Evolutionary conservation across 495 filamentous ascomycete genomes (phyloP).

Genomic region (Tirmania nivea): DNA sequence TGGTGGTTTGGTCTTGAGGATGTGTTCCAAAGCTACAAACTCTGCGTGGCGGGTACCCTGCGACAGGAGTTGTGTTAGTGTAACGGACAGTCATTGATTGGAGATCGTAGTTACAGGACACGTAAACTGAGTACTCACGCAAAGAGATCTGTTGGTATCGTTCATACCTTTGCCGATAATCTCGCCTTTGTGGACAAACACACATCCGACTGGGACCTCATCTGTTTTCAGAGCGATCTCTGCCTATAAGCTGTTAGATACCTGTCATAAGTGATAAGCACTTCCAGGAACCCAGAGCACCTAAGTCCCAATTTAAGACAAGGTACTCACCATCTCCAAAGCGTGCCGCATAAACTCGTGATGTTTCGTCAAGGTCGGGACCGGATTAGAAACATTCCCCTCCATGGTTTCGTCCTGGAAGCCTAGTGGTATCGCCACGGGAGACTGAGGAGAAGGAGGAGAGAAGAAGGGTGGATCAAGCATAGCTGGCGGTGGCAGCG

Average conservation of each 20-base stretch:
- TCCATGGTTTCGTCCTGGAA: no score
- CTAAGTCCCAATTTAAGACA: neutral
- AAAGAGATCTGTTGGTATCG: slow-evolving; percentile 65
- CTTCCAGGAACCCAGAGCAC: no score
- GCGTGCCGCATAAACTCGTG: neutral
- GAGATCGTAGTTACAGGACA: neutral
- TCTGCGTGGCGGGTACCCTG: slow-evolving; percentile 89
- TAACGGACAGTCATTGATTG: neutral
- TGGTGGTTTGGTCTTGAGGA: slow-evolving; percentile 34
- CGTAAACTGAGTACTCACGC: slow-evolving; percentile 30
- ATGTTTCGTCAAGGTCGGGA: neutral
- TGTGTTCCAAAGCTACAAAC: slow-evolving; percentile 55
- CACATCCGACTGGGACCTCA: slow-evolving; percentile 92
- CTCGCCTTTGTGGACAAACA: slow-evolving; percentile 51
- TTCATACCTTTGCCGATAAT: slow-evolving; percentile 84
- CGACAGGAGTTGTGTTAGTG: neutral
- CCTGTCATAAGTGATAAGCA: no score
- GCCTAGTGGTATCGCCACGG: no score
- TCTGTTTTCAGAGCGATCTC: slow-evolving; percentile 55
- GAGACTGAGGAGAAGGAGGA: no score
- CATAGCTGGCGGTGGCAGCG: no score
- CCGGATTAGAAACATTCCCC: neutral
- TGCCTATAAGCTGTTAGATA: slow-evolving; percentile 29
- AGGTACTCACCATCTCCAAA: neutral
- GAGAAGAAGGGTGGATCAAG: no score